Evolutionary conservation across 2,329 filamentous ascomycete genomes (phyloP).

Genomic region (Rhynchosporium agropyri): DNA sequence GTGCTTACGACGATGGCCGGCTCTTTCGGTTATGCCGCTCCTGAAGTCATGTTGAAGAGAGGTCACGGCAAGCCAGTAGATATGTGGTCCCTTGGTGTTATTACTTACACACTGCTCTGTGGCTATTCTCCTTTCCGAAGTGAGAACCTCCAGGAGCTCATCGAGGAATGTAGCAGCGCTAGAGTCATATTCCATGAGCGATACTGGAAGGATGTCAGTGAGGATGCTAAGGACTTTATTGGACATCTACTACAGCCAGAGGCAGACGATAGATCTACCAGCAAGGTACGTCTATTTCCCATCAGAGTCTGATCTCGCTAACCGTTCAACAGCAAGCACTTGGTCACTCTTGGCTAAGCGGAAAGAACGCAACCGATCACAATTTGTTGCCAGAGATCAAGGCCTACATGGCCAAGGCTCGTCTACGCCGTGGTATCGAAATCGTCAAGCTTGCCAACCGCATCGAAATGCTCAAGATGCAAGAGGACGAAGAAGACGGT

Average conservation of each 20-base stretch:
- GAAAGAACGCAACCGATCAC: slow-evolving; percentile 90
- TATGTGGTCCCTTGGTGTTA: slow-evolving; percentile 99
- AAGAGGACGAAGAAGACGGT: slow-evolving; percentile 83
- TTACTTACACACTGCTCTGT: slow-evolving; percentile 96
- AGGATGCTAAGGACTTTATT: slow-evolving; percentile 96
- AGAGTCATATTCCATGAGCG: slow-evolving; percentile 93
- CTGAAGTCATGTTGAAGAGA: slow-evolving; percentile 97
- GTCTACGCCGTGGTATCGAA: slow-evolving; percentile 90
- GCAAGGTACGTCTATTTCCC: slow-evolving; percentile 58
- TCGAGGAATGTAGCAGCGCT: slow-evolving; percentile 86
- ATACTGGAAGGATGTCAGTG: slow-evolving; percentile 97
- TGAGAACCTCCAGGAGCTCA: slow-evolving; percentile 88
- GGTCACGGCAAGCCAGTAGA: slow-evolving; percentile 98
- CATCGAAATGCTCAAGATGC: slow-evolving; percentile 91
- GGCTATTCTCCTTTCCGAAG: slow-evolving; percentile 98
- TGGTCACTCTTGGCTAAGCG: slow-evolving; percentile 84
- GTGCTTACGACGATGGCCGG: slow-evolving; percentile 98
- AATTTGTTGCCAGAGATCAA: slow-evolving; percentile 97
- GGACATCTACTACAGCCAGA: slow-evolving; percentile 76
- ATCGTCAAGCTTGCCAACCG: slow-evolving; percentile 94
- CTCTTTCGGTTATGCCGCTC: slow-evolving; percentile 96
- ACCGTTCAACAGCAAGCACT: slow-evolving; percentile 66
- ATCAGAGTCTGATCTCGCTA: slow-evolving; percentile 13
- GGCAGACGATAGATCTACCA: slow-evolving; percentile 75
- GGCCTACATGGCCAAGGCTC: slow-evolving; percentile 88